phyloP scores from a whole-genome alignment of 1,284 basidiomycete species.

The Cryptococcus maquisensis region DNA sequence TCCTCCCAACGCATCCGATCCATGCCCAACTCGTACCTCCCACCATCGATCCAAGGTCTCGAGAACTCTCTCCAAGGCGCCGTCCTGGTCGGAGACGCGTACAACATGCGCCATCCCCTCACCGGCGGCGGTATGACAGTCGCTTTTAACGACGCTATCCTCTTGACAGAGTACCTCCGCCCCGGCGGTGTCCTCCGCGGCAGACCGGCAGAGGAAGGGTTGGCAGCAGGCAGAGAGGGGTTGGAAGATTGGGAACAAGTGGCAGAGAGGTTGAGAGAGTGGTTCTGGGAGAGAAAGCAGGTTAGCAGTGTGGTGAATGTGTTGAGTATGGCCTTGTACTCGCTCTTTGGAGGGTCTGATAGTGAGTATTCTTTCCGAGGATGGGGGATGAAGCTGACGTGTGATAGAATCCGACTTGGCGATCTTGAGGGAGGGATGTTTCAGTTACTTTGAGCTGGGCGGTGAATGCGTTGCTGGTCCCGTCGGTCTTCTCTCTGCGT shows the following conservation, averaged over 20 bases:
- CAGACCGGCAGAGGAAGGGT: not conserved
- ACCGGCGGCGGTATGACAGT: slow-evolving; percentile 98
- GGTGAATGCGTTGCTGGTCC: slow-evolving; percentile 86
- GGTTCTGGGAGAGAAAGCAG: slow-evolving; percentile 82
- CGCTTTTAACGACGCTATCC: slow-evolving; percentile 75
- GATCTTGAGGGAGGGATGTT: slow-evolving; percentile 88
- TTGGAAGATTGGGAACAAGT: slow-evolving; percentile 62
- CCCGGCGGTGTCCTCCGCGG: slow-evolving; percentile 17
- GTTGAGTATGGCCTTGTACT: slow-evolving; percentile 83
- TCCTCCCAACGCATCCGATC: slow-evolving; percentile 69
- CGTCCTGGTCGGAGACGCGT: slow-evolving; percentile 88
- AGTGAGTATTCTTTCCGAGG: slow-evolving; percentile 55
- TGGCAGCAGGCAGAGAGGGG: slow-evolving; percentile 39
- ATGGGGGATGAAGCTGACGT: slow-evolving; percentile 2
- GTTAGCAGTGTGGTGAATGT: slow-evolving; percentile 82
- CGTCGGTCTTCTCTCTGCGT: slow-evolving; percentile 80
- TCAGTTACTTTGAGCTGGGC: slow-evolving; percentile 94
- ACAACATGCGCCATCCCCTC: slow-evolving; percentile 99
- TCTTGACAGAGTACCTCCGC: slow-evolving; percentile 63
- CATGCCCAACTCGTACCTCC: slow-evolving; percentile 96
- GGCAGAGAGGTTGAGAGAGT: slow-evolving; percentile 58
- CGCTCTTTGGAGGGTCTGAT: slow-evolving; percentile 78
- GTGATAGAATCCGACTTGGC: slow-evolving; percentile 52
- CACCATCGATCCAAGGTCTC: slow-evolving; percentile 71
- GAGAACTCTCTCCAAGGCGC: slow-evolving; percentile 57